A percentile compares a stretch with the other conserved stretches of the same genome.
These are phyloP conservation scores for Myriosclerotinia curreyana DNA, from an alignment of 2,329 filamentous ascomycete species.

Conservation along the genomic window DNA sequence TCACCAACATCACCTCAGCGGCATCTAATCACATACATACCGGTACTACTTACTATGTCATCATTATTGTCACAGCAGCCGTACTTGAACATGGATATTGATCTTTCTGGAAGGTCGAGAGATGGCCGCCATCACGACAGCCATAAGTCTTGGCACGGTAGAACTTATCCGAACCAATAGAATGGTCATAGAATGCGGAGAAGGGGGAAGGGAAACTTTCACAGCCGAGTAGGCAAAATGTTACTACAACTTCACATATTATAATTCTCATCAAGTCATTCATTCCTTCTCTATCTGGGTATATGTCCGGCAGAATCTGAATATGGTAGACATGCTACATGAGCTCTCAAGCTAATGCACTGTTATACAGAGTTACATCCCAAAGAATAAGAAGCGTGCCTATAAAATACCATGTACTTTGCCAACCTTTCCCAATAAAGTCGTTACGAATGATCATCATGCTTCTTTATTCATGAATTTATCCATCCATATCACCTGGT, in stretches of 20 bases:
- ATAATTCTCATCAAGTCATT: slow-evolving; percentile 12
- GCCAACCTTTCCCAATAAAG: slow-evolving; percentile 9
- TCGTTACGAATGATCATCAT: slow-evolving; percentile 18
- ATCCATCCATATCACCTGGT: slow-evolving; percentile 61
- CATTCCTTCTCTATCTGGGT: slow-evolving; percentile 7
- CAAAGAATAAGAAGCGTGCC: slow-evolving; percentile 3
- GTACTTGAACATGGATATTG: neutral
- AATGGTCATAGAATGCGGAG: neutral
- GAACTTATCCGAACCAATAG: neutral
- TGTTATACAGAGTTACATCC: slow-evolving; percentile 9
- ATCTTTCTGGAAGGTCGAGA: neutral
- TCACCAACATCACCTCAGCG: no score
- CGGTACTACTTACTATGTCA: neutral
- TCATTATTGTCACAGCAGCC: no score
- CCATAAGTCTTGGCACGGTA: slow-evolving; percentile 4
- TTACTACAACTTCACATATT: neutral
- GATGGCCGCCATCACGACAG: neutral
- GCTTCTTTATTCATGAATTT: slow-evolving; percentile 26
- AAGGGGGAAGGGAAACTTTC: neutral
- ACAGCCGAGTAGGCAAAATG: neutral
- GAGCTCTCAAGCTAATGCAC: slow-evolving; percentile 5
- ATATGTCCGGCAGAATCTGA: neutral
- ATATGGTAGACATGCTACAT: slow-evolving; percentile 7
- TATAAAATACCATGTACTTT: slow-evolving; percentile 4
- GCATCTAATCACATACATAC: neutral